Conservation (phyloP, 805 yeast genomes). For the Cyberlindnera misumaiensis region DNA sequence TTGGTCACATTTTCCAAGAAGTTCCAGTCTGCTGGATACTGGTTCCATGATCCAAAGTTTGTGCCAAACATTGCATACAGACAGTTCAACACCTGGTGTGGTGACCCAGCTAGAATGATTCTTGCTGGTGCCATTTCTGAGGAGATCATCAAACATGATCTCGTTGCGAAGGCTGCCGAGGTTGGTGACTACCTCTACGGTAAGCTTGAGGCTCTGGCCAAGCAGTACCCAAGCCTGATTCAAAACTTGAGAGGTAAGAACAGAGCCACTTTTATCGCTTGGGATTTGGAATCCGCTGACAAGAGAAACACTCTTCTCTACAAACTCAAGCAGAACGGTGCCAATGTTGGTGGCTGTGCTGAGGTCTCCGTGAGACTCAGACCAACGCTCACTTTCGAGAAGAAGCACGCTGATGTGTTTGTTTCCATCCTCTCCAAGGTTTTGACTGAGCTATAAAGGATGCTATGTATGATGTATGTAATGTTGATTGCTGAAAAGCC, state of each 20-base stretch:
- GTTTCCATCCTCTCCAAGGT: slow-evolving; percentile 36
- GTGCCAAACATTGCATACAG: slow-evolving; percentile 76
- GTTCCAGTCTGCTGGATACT: slow-evolving; percentile 86
- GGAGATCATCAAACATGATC: slow-evolving; percentile 55
- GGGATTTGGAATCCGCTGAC: slow-evolving; percentile 51
- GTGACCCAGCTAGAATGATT: slow-evolving; percentile 78
- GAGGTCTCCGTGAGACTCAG: slow-evolving; percentile 71
- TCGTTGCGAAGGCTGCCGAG: slow-evolving; percentile 46
- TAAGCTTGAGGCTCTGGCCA: slow-evolving; percentile 45
- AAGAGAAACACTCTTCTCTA: slow-evolving; percentile 55
- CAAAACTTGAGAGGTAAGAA: slow-evolving; percentile 65
- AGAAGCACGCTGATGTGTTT: slow-evolving; percentile 71
- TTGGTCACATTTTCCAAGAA: slow-evolving; percentile 83
- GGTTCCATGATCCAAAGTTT: slow-evolving; percentile 66
- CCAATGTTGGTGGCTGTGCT: slow-evolving; percentile 84
- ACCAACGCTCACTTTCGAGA: slow-evolving; percentile 72
- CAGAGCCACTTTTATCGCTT: slow-evolving; percentile 79
- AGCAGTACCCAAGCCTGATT: slow-evolving; percentile 46
- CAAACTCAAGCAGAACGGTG: slow-evolving; percentile 57
- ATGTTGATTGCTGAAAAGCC: too few relatives aligned
- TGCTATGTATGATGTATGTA: not conserved
- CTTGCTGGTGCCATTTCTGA: slow-evolving; percentile 67
- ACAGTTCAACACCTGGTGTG: slow-evolving; percentile 93
- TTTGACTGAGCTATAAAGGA: slow-evolving; percentile 18
- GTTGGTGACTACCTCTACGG: slow-evolving; percentile 64